Conservation (phyloP, 2,329 filamentous ascomycete species). For the Clonostachys solani region DNA sequence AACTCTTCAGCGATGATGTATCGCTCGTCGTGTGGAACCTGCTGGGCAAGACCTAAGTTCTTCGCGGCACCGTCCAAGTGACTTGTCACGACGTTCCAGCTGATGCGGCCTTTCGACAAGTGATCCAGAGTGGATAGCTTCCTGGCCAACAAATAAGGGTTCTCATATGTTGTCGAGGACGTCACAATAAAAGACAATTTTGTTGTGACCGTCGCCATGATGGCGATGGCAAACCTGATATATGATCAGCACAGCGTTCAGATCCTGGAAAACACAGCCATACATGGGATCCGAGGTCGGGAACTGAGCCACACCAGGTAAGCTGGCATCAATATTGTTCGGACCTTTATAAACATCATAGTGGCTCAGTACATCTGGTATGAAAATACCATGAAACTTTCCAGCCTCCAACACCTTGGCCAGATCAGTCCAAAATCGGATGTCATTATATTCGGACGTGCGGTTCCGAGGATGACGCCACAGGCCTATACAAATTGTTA, state of each 20-base stretch:
- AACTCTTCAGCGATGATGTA: constrained; percentile 60
- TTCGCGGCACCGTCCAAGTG: constrained; percentile 64
- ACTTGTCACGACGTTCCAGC: constrained; percentile 56
- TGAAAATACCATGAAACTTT: constrained; percentile 45
- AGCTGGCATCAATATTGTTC: constrained; percentile 7
- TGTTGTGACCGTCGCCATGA: constrained; percentile 38
- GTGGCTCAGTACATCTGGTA: constrained; percentile 41
- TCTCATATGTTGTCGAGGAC: constrained; percentile 26
- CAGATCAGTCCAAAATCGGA: constrained; percentile 36
- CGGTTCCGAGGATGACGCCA: constrained; percentile 13
- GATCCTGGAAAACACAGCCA: neutral
- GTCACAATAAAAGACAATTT: constrained; percentile 31
- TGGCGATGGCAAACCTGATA: constrained; percentile 23
- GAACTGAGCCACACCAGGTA: constrained; percentile 32
- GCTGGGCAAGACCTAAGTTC: constrained; percentile 54
- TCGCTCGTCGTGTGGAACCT: constrained; percentile 43
- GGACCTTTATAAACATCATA: constrained; percentile 23
- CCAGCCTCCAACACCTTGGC: constrained; percentile 41
- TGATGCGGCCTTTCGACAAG: constrained; percentile 35
- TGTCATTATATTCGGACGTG: constrained; percentile 10
- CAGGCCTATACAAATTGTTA: constrained; percentile 4
- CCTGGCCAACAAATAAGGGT: constrained; percentile 23
- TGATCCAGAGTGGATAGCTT: constrained; percentile 27
- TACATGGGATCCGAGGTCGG: constrained; percentile 33
- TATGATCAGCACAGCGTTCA: neutral